Conservation (phyloP, 495 filamentous ascomycete genomes). For the Daldinia caldariorum region DNA sequence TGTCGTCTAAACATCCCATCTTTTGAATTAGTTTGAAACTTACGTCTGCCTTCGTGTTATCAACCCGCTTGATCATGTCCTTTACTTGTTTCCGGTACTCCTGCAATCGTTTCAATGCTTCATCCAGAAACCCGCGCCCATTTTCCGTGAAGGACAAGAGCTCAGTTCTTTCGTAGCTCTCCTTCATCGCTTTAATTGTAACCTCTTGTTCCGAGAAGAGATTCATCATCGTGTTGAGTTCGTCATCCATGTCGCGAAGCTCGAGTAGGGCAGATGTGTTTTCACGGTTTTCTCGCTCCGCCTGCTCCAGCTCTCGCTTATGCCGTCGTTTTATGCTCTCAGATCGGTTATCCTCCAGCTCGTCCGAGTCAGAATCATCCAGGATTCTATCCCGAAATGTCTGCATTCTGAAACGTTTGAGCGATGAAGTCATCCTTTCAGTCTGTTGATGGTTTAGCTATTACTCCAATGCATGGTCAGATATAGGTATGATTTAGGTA, state of each 20-base stretch:
- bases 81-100: constrained; percentile 66
- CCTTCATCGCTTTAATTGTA: constrained; percentile 61
- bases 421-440: constrained; percentile 69
- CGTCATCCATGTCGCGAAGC: constrained; percentile 73
- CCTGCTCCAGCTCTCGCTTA: constrained; percentile 59
- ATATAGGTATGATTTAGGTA: not conserved
- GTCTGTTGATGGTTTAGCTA: constrained; percentile 53
- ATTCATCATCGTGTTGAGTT: constrained; percentile 66
- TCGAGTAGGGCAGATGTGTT: constrained; percentile 73
- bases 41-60: constrained; percentile 57
- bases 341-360: constrained; percentile 56
- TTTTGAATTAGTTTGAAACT: constrained; percentile 2
- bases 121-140: constrained; percentile 59
- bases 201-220: constrained; percentile 67
- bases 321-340: constrained; percentile 59
- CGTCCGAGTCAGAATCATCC: constrained; percentile 61
- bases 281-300: constrained; percentile 66
- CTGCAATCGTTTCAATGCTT: constrained; percentile 61
- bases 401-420: constrained; percentile 68
- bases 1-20: not conserved
- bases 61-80: constrained; percentile 67
- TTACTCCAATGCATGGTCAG: not conserved
- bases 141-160: constrained; percentile 48
- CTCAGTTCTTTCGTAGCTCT: constrained; percentile 48
- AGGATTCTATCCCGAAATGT: constrained; percentile 56